Base-by-base conservation (phyloP, 192 early-diverging fungal genomes). In the Linnemannia schmuckeri region DNA sequence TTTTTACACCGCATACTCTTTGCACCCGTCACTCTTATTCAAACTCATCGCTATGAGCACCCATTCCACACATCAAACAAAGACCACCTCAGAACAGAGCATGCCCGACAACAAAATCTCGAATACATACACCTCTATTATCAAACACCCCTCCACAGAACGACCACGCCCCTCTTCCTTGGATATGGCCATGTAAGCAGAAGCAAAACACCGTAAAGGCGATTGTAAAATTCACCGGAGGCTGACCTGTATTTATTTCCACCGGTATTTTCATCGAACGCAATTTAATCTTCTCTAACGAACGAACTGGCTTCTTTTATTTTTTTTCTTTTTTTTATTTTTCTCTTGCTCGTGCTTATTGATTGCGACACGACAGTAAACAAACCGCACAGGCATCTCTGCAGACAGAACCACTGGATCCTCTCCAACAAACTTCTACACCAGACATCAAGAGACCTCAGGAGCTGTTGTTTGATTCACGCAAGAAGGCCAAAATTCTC, bases 401-500 rank as follows among this genome's bases (percentile, higher is more conserved):
- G 13, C 61, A 66, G 61, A 33, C 30, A 33, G 61, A 66, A 12
- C 30, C 61, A 30, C 61, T 30, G 30, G 10, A 66, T 0, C 61
- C 30, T 12, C 30, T 24, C 7, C 30, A 33, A 33, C 30, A 4
- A 1, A 66, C 61, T 4, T 10, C 10, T 66, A 15, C 10, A 66
- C 30, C 7, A 15, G 61, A 66, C 15, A 12, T 33, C 63, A 82
- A 77, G 42, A 77, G 81, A 55, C 54, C 54, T 52, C 81, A 73
- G 35, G 57, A 74, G n/a, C 44, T 4, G 18, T 41, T 41, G 1
- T 66, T 73, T 30, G 75, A 77, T 35, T 42, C 41, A 0, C 76
- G 41, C 54, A 82, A 82, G 44, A 76, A 66, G 41, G 75, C 75
- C 15, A 76, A 57, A 42, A 46, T 52, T 0, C 41, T 82, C 30